Evolutionary conservation across 2,329 filamentous ascomycete genomes (phyloP).

Genomic region (Zymoseptoria ardabiliae): DNA sequence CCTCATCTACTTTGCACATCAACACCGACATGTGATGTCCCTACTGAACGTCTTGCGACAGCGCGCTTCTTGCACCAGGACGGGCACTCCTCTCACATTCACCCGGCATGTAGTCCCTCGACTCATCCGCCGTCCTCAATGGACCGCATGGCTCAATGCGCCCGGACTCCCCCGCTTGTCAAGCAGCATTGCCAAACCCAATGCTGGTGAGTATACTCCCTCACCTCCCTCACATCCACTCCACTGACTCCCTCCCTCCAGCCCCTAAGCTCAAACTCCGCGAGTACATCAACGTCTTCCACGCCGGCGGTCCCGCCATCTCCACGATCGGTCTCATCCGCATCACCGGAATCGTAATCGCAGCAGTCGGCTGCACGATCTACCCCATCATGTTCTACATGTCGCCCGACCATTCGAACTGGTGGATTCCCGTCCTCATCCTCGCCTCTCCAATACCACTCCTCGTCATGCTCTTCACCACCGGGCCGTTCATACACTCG

Average conservation of each 20-base stretch:
- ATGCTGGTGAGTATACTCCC: neutral
- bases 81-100: neutral
- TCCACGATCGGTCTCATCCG: conserved; percentile 65
- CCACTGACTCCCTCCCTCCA: neutral
- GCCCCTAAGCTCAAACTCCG: conserved; percentile 38
- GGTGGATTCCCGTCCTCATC: conserved; percentile 36
- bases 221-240: neutral
- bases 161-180: neutral
- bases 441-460: conserved; percentile 58
- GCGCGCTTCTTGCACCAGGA: conserved; percentile 2
- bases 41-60: conserved; percentile 11
- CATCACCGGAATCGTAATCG: conserved; percentile 62
- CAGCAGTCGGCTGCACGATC: conserved; percentile 54
- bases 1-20: conserved; percentile 1
- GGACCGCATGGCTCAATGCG: neutral
- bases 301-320: conserved; percentile 60
- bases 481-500: conserved; percentile 64
- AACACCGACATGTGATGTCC: conserved; percentile 19
- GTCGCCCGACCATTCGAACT: conserved; percentile 37
- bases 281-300: conserved; percentile 60
- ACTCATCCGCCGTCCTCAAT: neutral
- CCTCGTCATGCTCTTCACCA: conserved; percentile 55
- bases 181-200: neutral
- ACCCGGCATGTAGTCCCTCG: neutral
- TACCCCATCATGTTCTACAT: conserved; percentile 52